Percentiles rank a stretch among this genome's conserved stretches.
phyloP scores from a whole-genome alignment of 768 basidiomycete genomes.

The Lentinula sp. region DNA sequence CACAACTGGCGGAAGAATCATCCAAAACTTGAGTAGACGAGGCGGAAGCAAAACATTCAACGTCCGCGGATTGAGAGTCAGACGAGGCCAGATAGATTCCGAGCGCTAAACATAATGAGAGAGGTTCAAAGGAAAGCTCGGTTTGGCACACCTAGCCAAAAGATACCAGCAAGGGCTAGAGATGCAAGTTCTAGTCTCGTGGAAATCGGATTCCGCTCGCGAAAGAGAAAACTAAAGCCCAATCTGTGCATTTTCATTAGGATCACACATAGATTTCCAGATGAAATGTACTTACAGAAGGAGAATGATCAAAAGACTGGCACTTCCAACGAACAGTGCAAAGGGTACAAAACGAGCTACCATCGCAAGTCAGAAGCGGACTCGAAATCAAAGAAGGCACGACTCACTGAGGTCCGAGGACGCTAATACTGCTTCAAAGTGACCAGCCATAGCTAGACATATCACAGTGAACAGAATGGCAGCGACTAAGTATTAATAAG shows the following conservation, averaged over 20 bases:
- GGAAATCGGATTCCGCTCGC: slow-evolving; percentile 70
- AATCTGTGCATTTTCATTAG: slow-evolving; percentile 34
- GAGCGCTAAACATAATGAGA: slow-evolving; percentile 43
- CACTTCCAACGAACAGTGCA: slow-evolving; percentile 73
- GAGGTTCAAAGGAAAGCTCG: neutral
- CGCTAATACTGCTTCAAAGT: slow-evolving; percentile 66
- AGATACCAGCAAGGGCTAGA: slow-evolving; percentile 62
- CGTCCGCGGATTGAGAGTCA: slow-evolving; percentile 73
- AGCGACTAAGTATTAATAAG: slow-evolving; percentile 34
- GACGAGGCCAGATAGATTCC: slow-evolving; percentile 69
- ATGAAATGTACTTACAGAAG: slow-evolving; percentile 45
- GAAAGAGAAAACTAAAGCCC: slow-evolving; percentile 55
- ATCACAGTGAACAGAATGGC: slow-evolving; percentile 73
- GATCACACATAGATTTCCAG: neutral
- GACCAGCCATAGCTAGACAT: slow-evolving; percentile 73
- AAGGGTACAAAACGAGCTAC: slow-evolving; percentile 84
- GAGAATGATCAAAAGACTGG: slow-evolving; percentile 61
- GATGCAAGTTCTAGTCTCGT: slow-evolving; percentile 69
- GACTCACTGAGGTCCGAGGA: slow-evolving; percentile 76
- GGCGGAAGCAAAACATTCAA: slow-evolving; percentile 69
- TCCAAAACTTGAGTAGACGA: slow-evolving; percentile 45
- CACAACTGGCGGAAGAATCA: slow-evolving; percentile 58
- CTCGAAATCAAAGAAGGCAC: neutral
- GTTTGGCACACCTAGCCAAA: slow-evolving; percentile 66
- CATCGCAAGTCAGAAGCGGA: neutral